Percentiles rank a stretch among this genome's conserved stretches.
These are phyloP conservation scores for Pleurotus tuoliensis DNA, from an alignment of 768 basidiomycete species.

Conservation along the genomic window DNA sequence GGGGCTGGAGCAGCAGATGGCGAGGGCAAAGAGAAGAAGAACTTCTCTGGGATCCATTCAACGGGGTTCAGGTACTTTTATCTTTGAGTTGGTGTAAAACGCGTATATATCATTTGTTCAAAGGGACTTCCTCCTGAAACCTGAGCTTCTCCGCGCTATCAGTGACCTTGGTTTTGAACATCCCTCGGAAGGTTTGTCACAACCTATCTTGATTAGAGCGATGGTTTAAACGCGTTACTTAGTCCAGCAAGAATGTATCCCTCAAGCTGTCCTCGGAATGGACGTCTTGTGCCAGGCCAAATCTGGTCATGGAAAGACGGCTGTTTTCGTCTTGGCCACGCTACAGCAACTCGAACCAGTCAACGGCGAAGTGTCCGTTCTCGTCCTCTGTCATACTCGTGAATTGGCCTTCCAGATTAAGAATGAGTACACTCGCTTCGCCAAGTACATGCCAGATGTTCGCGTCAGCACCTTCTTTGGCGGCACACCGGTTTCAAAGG, in stretches of 20 bases:
- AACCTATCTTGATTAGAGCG: background rate
- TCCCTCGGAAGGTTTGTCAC: conserved; percentile 87
- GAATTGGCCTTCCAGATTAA: conserved; percentile 99
- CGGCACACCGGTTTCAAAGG: conserved; percentile 91
- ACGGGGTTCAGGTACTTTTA: conserved; percentile 88
- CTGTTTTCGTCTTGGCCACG: conserved; percentile 97
- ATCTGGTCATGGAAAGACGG: conserved; percentile 98
- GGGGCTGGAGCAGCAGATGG: conserved; percentile 46
- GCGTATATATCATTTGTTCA: conserved; percentile 12
- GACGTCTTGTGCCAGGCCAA: conserved; percentile 99
- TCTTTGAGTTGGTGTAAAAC: conserved; percentile 8
- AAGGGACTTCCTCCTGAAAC: conserved; percentile 97
- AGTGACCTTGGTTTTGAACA: conserved; percentile 99
- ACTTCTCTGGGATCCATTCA: conserved; percentile 99
- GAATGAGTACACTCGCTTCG: conserved; percentile 99
- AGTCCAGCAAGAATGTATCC: conserved; percentile 99
- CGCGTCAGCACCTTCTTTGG: conserved; percentile 98
- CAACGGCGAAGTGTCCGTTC: conserved; percentile 94
- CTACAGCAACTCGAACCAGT: conserved; percentile 98
- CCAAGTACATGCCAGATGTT: conserved; percentile 99
- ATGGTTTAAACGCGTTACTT: conserved; percentile 5
- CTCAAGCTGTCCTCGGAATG: conserved; percentile 98
- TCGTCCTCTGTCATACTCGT: conserved; percentile 98
- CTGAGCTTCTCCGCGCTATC: conserved; percentile 94
- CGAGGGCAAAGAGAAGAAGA: conserved; percentile 87